Percentiles rank a stretch among this genome's conserved stretches.
Evolutionary conservation across 2,329 filamentous ascomycete genomes (phyloP).

Genomic region (Ciborinia camelliae): DNA sequence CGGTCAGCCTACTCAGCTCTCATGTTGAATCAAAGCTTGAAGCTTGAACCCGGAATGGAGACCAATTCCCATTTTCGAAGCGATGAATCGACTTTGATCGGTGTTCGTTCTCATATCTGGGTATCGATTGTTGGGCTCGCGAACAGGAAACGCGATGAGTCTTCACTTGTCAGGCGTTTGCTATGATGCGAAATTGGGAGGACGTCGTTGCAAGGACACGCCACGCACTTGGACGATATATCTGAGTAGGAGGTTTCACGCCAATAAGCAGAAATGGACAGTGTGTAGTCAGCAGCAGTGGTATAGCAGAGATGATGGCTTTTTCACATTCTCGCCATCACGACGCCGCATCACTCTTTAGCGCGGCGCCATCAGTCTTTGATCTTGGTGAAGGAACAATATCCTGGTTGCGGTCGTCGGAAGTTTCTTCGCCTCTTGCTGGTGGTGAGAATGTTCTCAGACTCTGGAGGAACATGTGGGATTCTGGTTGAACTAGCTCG

Average conservation of each 20-base stretch:
- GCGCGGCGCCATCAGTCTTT: background rate
- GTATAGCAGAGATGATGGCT: background rate
- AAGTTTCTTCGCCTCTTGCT: background rate
- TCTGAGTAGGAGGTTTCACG: background rate
- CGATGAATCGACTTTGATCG: background rate
- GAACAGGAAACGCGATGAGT: background rate
- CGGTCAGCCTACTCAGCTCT: background rate
- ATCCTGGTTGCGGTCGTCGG: background rate
- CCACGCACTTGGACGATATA: background rate
- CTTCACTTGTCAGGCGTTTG: background rate
- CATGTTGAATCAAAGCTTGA: background rate
- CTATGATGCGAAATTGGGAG: background rate
- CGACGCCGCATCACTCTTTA: too few species aligned
- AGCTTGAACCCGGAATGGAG: background rate
- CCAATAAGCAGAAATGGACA: background rate
- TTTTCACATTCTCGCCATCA: background rate
- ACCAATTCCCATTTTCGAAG: background rate
- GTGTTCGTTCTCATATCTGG: background rate
- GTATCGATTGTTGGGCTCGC: background rate
- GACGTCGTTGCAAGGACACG: background rate
- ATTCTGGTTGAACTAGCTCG: background rate
- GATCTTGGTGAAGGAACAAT: background rate
- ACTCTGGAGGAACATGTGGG: background rate
- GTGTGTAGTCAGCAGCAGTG: background rate
- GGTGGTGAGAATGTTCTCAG: background rate